Base-by-base conservation (phyloP, 169 alveolate species). In the Babesia bovis region DNA sequence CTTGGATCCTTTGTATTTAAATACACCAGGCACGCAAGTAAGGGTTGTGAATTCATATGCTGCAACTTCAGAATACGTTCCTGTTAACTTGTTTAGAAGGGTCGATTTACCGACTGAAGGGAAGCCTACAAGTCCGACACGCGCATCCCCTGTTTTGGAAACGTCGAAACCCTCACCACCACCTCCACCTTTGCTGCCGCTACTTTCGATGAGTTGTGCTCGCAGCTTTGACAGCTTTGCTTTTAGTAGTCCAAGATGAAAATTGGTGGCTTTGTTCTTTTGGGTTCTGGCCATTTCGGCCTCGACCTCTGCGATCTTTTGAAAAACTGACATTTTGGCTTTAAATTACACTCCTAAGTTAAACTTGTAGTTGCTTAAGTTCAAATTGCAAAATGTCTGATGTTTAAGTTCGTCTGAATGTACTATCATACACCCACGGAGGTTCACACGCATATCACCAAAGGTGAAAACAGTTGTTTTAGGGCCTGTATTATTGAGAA, bases 51-150 rank as follows among this genome's bases (percentile, higher is more conserved):
- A 98, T 84, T 98, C 99, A 82, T 97, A 97, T 30, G 97, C 99
- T 19, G 99, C 99, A 7, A 94, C 97, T 83, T 98, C 99, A 19
- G 99, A 96, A 75, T 78, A 94, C 1, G 97, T 92, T 13, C 98
- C 99, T 30, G 99, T 97, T 57, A 98, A 82, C 70, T 95, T 95
- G 58, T 95, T 95, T 57, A 98, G 89, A 17, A 98, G 93, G 0
- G 99, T 96, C 9, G 98, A 92, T 77, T 98, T 98, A 38, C 99
- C 99, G 25, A 98, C 99, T 4, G 99, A 97, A 3, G 99, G 99
- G 84, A 98, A 98, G 17, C 99, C 99, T 19, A 98, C 96, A 70
- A 98, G 93, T 23, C 99, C 99, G 9, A 98, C 97, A 65, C 99
- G 90, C n/a, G 99, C 98, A 79, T 98, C 99, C 61, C 99, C 99